phyloP scores from a whole-genome alignment of 2,329 filamentous ascomycete genomes.

The Fusarium papillatum region DNA sequence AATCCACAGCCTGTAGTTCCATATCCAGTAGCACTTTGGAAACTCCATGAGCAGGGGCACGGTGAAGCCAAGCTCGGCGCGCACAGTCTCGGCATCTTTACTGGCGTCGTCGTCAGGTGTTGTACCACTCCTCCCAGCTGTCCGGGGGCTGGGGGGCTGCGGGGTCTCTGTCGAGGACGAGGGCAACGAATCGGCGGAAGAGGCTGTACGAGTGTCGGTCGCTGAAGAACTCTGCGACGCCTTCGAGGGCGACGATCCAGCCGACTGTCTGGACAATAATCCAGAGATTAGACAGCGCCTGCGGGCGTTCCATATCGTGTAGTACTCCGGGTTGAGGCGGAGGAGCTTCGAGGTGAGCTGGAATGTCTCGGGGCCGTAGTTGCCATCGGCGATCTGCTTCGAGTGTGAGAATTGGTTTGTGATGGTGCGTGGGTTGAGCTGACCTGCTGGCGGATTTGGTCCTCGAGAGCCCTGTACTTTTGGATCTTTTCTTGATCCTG shows the following conservation, averaged over 20 bases:
- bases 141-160: constrained; percentile 60
- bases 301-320: constrained; percentile 92
- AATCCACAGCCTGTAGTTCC: constrained; percentile 94
- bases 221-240: constrained; percentile 67
- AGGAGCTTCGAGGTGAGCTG: constrained; percentile 80
- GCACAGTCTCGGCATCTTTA: constrained; percentile 66
- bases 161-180: constrained; percentile 67
- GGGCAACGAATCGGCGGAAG: constrained; percentile 70
- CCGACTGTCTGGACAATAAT: constrained; percentile 67
- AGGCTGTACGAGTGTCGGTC: constrained; percentile 71
- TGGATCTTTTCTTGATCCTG: constrained; percentile 82
- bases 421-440: constrained; percentile 1
- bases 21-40: constrained; percentile 99
- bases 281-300: constrained; percentile 76
- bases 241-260: constrained; percentile 67
- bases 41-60: constrained; percentile 87
- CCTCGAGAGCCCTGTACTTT: constrained; percentile 80
- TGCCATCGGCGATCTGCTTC: constrained; percentile 53
- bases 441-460: constrained; percentile 76
- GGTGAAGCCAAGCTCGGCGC: constrained; percentile 83
- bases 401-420: constrained; percentile 29
- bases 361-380: constrained; percentile 70
- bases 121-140: constrained; percentile 68
- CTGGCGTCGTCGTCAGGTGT: constrained; percentile 54
- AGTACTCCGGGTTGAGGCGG: constrained; percentile 87